phyloP scores from a whole-genome alignment of 345 rosid genomes.

The Jatropha curcas region DNA sequence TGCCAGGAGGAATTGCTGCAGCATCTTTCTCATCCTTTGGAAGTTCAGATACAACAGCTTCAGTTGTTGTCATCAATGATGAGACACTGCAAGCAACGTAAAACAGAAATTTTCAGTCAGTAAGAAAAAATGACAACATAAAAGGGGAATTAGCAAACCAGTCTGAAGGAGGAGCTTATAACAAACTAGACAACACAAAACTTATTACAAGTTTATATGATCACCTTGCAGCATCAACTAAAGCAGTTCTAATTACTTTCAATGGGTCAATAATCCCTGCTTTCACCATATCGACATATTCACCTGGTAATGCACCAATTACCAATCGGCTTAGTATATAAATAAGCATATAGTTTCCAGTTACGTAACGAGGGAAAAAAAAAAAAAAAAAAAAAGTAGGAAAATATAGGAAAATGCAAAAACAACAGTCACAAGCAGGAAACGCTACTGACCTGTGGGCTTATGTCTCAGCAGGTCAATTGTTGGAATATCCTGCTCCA shows the following conservation, averaged over 20 bases:
- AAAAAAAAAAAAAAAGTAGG: no score
- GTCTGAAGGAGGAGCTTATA: no score
- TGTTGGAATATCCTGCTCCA: no score
- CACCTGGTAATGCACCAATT: slow-evolving; percentile 45
- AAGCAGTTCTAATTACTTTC: slow-evolving; percentile 94
- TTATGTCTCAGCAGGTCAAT: no score
- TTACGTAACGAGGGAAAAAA: no score
- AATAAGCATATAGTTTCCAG: not conserved
- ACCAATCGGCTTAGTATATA: not conserved
- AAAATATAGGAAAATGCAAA: no score
- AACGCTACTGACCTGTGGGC: no score
- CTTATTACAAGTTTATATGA: not conserved
- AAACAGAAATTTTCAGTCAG: not conserved
- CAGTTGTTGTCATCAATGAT: slow-evolving; percentile 91
- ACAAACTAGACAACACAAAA: not conserved
- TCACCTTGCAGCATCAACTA: slow-evolving; percentile 94
- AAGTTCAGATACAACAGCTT: slow-evolving; percentile 80
- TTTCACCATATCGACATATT: slow-evolving; percentile 92
- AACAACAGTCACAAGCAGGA: no score
- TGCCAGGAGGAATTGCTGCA: slow-evolving; percentile 62
- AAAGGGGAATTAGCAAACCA: no score
- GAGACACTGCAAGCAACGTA: slow-evolving; percentile 57
- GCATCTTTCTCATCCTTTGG: slow-evolving; percentile 76
- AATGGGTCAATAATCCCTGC: slow-evolving; percentile 90
- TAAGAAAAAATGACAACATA: not conserved